Percentiles rank a stretch among this genome's conserved stretches.
phyloP scores from a whole-genome alignment of 208 protist genomes.

The Lotmaria passim region DNA sequence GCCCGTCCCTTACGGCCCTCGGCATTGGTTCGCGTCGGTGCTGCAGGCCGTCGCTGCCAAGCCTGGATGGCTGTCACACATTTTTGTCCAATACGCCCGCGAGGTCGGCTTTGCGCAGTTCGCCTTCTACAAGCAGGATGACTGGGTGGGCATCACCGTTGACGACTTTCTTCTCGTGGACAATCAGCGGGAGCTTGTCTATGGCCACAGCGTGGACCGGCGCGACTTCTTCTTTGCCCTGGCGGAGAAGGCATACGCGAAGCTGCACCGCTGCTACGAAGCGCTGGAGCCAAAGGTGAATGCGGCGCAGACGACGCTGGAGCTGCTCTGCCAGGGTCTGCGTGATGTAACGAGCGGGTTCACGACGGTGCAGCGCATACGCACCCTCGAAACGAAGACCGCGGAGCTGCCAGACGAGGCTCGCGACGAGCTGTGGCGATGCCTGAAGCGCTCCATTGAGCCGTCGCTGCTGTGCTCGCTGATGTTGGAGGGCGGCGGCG shows the following conservation, averaged over 20 bases:
- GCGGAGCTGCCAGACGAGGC: conserved; percentile 43
- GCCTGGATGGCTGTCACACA: conserved; percentile 58
- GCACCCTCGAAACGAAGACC: conserved; percentile 8
- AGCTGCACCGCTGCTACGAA: conserved; percentile 91
- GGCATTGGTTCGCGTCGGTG: conserved; percentile 83
- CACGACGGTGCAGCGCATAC: conserved; percentile 40
- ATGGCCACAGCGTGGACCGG: conserved; percentile 47
- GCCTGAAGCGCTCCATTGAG: conserved; percentile 54
- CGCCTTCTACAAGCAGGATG: conserved; percentile 82
- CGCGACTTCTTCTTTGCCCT: conserved; percentile 77
- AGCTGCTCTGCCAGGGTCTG: conserved; percentile 68
- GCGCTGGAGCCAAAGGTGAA: conserved; percentile 75
- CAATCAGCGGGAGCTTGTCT: conserved; percentile 45
- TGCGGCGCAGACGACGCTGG: conserved; percentile 50
- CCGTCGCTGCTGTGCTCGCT: conserved; percentile 53
- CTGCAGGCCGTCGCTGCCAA: conserved; percentile 71
- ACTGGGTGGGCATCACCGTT: conserved; percentile 80
- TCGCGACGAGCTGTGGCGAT: conserved; percentile 60
- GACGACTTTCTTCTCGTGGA: conserved; percentile 90
- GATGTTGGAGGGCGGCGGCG: conserved; percentile 51
- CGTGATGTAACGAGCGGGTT: conserved; percentile 76
- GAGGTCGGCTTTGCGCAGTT: conserved; percentile 87
- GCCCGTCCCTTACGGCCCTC: conserved; percentile 58
- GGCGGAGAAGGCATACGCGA: conserved; percentile 93
- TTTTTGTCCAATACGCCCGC: conserved; percentile 68